Conservation (phyloP, 2,329 filamentous ascomycete genomes). For the Lachnellula cervina region DNA sequence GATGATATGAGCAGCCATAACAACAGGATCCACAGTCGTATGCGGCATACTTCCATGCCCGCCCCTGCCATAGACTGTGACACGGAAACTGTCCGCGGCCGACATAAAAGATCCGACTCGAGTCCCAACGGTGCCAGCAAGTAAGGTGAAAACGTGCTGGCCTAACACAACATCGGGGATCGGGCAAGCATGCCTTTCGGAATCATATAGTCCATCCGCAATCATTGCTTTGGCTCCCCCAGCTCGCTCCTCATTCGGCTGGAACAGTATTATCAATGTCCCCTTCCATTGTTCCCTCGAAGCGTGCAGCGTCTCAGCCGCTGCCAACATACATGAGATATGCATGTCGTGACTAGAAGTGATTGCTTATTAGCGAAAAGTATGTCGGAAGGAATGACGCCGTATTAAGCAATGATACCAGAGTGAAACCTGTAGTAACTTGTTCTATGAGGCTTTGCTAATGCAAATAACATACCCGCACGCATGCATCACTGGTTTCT, state of each 20-base stretch:
- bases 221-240: conserved; percentile 60
- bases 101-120: conserved; percentile 33
- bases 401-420: no score
- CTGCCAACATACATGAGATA: conserved; percentile 52
- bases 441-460: no score
- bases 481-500: conserved; percentile 60
- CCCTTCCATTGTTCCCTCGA: conserved; percentile 50
- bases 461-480: conserved; percentile 41
- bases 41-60: conserved; percentile 41
- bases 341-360: conserved; percentile 53
- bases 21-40: conserved; percentile 41
- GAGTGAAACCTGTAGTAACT: no score
- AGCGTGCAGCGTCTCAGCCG: conserved; percentile 44
- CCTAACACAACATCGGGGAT: conserved; percentile 53
- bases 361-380: no score
- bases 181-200: conserved; percentile 38
- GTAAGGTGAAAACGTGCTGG: conserved; percentile 45
- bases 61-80: conserved; percentile 38
- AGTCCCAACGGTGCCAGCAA: conserved; percentile 33
- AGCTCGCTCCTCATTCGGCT: conserved; percentile 62
- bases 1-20: conserved; percentile 40
- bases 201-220: conserved; percentile 49
- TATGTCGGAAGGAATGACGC: no score
- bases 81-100: conserved; percentile 34
- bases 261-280: conserved; percentile 60